Base-by-base conservation (phyloP, 148 eudicot genomes). In the Rhododendron griersonianum region DNA sequence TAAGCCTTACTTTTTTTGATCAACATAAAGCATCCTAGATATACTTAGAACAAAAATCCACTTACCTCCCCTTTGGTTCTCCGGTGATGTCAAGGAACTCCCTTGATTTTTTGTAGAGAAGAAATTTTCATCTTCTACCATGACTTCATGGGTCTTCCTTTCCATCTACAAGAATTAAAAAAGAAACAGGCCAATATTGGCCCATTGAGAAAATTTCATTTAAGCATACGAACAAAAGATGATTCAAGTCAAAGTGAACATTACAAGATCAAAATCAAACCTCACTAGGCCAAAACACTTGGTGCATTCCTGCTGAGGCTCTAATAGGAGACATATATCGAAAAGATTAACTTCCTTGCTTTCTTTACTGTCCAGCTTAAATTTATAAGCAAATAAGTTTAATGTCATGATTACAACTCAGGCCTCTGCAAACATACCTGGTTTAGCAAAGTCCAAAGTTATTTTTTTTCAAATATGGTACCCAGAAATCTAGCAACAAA, bases 1-100 rank as follows among this genome's bases (percentile, higher is more conserved):
- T n/a, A 90, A 90, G 76, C 99, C 99, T 91, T 97, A 95, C 85
- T 88, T 92, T 90, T 97, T 97, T 90, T 92, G 91, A 65, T 96
- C 96, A 84, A 94, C 95, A 84, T 97, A 95, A 85, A 97, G 89
- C 48, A 87, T 88, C 91, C 90, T 94, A 13, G 99, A 93, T 23
- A 98, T 93, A 87, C 99, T 97, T 69, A 97, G 93, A 81, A 97
- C 98, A 89, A 97, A 97, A 97, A 74, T 97, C 98, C 98, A 97
- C 88, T 97, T 97, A 81, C 90, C 88, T 84, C 86, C 86, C 92
- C 78, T 92, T 85, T 78, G 95, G 92, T 35, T 90, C 95, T 25
- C 86, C 86, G 7, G 90, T 87, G 33, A 98, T 93, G 89, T 97
- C 92, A 15, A 95, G 87, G 48, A 93, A 75, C 85, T 93, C 93